Conservation (phyloP, 1,139 yeast species). For the Petasospora rhodanensis region DNA sequence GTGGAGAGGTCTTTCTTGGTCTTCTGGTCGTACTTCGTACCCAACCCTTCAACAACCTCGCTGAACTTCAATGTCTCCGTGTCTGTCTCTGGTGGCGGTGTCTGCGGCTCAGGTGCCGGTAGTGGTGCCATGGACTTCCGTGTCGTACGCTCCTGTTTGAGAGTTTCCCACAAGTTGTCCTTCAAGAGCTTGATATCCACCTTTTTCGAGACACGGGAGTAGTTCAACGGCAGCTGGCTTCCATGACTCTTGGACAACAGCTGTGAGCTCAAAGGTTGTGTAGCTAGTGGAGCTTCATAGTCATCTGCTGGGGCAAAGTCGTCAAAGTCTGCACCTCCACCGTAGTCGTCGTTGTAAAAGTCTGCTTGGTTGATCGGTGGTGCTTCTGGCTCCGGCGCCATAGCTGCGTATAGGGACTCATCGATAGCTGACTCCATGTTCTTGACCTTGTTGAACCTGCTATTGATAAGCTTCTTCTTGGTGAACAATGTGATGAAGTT, state of each 20-base stretch:
- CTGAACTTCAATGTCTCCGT: constrained; percentile 20
- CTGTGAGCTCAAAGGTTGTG: constrained; percentile 19
- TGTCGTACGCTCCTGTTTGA: constrained; percentile 27
- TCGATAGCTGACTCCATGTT: constrained; percentile 40
- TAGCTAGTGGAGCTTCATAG: constrained; percentile 8
- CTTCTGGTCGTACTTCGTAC: constrained; percentile 45
- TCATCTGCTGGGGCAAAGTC: too few species aligned
- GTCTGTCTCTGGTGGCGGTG: constrained; percentile 1
- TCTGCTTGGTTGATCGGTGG: constrained; percentile 29
- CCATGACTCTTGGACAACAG: constrained; percentile 23
- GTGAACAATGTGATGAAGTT: constrained; percentile 64
- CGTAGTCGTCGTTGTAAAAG: constrained; percentile 28
- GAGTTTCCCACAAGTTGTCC: constrained; percentile 75
- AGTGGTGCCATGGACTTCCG: constrained; percentile 8
- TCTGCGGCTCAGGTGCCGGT: constrained; percentile 1
- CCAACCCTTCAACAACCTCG: constrained; percentile 35
- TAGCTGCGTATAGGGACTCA: constrained; percentile 69
- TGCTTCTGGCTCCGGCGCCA: constrained; percentile 25
- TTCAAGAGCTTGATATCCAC: constrained; percentile 79
- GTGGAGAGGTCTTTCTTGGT: constrained; percentile 47
- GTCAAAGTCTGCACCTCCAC: constrained; percentile 12
- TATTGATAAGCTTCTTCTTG: constrained; percentile 49
- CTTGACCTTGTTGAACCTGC: constrained; percentile 25
- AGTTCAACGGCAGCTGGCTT: constrained; percentile 40
- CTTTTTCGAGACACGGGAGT: constrained; percentile 76